Base-by-base conservation (phyloP, 2,329 filamentous ascomycete species). In the Pseudonectria foliicola region DNA sequence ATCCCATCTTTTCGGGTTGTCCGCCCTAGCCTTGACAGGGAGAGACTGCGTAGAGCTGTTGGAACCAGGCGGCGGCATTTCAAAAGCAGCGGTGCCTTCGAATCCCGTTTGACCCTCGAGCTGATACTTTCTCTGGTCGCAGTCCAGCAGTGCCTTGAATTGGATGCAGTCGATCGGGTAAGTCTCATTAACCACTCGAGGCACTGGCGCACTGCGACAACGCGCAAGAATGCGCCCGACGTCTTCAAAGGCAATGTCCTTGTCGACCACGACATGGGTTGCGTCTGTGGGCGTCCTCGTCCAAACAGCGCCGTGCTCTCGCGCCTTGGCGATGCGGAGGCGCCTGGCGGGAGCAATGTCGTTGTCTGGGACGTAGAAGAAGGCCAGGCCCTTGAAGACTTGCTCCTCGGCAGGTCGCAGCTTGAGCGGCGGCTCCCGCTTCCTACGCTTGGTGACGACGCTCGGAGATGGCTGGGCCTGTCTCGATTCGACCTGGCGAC, bases 351-450 rank as follows among this genome's bases (percentile, higher is more conserved):
- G 72, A 23, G 80, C 75, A 30, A 83, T 71, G 43, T 90, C 82
- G 44, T 87, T 77, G 45, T 92, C 84, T 0, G 88, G 90, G 6
- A 94, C 76, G 55, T 92, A 95, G 60, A 77, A 85, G 44, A 87
- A 82, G 0, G 62, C 56, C n/a, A 84, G 57, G 0, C 62, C 70
- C 29, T 63, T 69, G 53, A 88, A 80, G 5, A 85, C 68, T 45
- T 73, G 70, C 37, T 73, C 59, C 1, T 58, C 54, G 40, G 76
- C 70, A 0, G 75, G 70, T 1, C 73, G 62, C 13, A 67, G 41
- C 32, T 67, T 68, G 14, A 70, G 39, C 3, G 55, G 42, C 2
- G 52, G 40, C 27, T 64, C 50, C 35, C 62, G 56, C 52, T 75
- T 77, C 27, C 68, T 62, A 47, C 74, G 73, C 35, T 57, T 60